Percentiles rank a stretch among this genome's conserved stretches.
These are phyloP conservation scores for Penicillium frequentans DNA, from an alignment of 2,329 filamentous ascomycete genomes.

Conservation along the genomic window DNA sequence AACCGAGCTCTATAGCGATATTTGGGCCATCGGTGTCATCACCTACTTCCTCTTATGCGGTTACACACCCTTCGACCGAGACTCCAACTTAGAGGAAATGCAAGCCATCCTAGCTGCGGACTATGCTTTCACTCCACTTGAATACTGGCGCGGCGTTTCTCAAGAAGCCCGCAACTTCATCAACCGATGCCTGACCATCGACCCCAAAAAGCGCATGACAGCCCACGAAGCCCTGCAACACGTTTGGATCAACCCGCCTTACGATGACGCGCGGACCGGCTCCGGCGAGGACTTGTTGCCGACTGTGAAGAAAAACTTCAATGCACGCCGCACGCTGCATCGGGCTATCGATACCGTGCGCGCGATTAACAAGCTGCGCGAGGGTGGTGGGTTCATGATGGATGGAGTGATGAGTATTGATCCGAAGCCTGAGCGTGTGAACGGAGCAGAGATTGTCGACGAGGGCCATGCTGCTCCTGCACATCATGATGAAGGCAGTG, in stretches of 20 bases:
- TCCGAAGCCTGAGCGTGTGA: conserved; percentile 51
- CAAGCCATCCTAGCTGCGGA: conserved; percentile 96
- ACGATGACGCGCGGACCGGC: conserved; percentile 41
- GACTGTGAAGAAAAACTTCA: conserved; percentile 70
- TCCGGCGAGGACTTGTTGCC: conserved; percentile 59
- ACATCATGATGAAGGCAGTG: conserved; percentile 4
- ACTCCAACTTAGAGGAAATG: conserved; percentile 98
- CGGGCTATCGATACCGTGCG: conserved; percentile 68
- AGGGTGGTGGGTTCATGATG: conserved; percentile 63
- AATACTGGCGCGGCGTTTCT: conserved; percentile 96
- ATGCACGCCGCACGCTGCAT: conserved; percentile 63
- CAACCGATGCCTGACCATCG: conserved; percentile 84
- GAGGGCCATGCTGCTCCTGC: conserved; percentile 22
- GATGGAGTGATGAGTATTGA: conserved; percentile 60
- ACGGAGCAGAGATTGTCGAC: conserved; percentile 44
- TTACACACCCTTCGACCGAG: conserved; percentile 96
- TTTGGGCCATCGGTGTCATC: conserved; percentile 98
- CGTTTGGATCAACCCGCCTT: conserved; percentile 62
- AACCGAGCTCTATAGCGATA: conserved; percentile 57
- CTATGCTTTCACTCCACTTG: conserved; percentile 89
- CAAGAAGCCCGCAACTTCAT: conserved; percentile 88
- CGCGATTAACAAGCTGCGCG: conserved; percentile 66
- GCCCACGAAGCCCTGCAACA: conserved; percentile 73
- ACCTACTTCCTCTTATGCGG: conserved; percentile 98
- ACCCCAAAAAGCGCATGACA: conserved; percentile 83